phyloP scores from a whole-genome alignment of 768 basidiomycete species.

The Lactifluus hygrophoroides region DNA sequence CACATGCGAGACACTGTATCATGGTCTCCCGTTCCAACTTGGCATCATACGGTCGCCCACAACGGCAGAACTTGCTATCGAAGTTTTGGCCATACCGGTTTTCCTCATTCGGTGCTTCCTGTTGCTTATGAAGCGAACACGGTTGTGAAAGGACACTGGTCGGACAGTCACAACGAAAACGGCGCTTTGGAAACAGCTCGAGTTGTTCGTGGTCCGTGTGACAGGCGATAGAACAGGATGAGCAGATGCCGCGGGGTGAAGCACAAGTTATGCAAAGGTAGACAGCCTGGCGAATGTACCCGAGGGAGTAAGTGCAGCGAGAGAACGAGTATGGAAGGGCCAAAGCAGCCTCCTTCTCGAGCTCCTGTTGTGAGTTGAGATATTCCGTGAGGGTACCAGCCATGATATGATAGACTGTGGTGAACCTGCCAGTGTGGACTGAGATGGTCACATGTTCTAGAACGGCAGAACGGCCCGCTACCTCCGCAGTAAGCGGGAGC shows the following conservation, averaged over 20 bases:
- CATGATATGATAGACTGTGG: background rate
- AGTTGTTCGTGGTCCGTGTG: constrained; percentile 82
- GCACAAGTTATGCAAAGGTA: constrained; percentile 75
- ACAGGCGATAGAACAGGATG: constrained; percentile 80
- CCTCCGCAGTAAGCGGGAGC: background rate
- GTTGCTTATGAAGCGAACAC: constrained; percentile 52
- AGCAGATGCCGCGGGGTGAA: constrained; percentile 60
- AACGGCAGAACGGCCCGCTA: background rate
- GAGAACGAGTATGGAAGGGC: constrained; percentile 37
- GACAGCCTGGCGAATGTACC: constrained; percentile 56
- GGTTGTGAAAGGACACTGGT: constrained; percentile 49
- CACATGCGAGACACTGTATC: constrained; percentile 82
- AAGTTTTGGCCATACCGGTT: constrained; percentile 77
- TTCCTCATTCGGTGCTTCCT: constrained; percentile 45
- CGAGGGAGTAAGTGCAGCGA: constrained; percentile 34
- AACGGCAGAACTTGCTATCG: constrained; percentile 62
- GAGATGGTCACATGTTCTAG: background rate
- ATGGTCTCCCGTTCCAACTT: constrained; percentile 72
- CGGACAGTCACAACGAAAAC: constrained; percentile 81
- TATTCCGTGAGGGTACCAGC: constrained; percentile 25
- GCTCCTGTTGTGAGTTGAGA: constrained; percentile 26
- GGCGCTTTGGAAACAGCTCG: constrained; percentile 79
- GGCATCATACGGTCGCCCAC: constrained; percentile 62
- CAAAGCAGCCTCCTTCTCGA: constrained; percentile 33
- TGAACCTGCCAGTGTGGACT: background rate